A percentile compares a stretch with the other conserved stretches of the same genome.
phyloP scores from a whole-genome alignment of 495 filamentous ascomycete species.

The Chaetomium fimeti region DNA sequence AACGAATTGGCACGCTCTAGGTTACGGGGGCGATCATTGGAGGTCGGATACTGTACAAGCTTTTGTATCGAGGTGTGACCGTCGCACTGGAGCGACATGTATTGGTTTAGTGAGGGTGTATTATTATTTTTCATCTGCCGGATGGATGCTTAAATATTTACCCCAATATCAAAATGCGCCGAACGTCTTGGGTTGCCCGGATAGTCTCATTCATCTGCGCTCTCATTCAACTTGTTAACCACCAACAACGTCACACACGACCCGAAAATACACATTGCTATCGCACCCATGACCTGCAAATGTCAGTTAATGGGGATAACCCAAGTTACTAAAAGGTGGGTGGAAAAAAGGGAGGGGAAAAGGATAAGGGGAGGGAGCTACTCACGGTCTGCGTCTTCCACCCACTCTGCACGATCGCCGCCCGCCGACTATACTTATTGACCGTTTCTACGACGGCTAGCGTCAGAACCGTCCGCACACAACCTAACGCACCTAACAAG shows the following conservation, averaged over 20 bases:
- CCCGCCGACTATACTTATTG: conserved; percentile 72
- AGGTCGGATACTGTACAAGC: neutral
- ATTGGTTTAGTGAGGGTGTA: neutral
- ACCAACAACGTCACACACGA: conserved; percentile 61
- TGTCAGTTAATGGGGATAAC: neutral
- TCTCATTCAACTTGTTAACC: conserved; percentile 39
- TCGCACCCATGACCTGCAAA: conserved; percentile 60
- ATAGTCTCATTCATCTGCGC: conserved; percentile 17
- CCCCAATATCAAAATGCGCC: neutral
- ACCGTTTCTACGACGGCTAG: conserved; percentile 56
- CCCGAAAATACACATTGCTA: conserved; percentile 76
- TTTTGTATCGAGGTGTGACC: neutral
- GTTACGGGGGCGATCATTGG: neutral
- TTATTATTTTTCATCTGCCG: conserved; percentile 1
- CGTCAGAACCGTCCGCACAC: neutral
- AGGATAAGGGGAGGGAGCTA: no score
- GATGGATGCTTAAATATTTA: neutral
- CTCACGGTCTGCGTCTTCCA: conserved; percentile 85
- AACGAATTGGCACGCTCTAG: neutral
- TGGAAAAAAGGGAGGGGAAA: no score
- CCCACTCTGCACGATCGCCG: conserved; percentile 86
- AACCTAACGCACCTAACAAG: no score
- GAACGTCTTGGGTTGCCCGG: neutral
- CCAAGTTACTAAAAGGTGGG: no score
- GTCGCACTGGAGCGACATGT: neutral